Evolutionary conservation across 768 basidiomycete genomes (phyloP), one percentile per base, ranked within the genome.

Genomic region (Leccinellum luteum): DNA sequence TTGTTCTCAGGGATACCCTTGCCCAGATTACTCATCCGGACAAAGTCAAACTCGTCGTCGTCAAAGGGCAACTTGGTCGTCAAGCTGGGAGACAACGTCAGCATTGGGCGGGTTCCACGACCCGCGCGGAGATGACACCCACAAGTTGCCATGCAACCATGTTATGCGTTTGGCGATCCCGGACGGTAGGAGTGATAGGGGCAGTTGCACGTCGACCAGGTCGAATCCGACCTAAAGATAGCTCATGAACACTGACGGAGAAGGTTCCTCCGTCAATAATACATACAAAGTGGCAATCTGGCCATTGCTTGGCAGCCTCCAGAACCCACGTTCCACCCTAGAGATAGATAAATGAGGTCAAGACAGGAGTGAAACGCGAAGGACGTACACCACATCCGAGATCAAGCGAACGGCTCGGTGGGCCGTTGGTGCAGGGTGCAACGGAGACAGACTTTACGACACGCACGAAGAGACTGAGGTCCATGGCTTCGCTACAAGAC

Each of bases 131-230:
- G 45, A 53, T 28, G 48, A 21, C 23, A 68, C 81, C 66, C 69
- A 90, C 90, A 91, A 89, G 65, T 92, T 91, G 35, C 89, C 89
- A 63, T 90, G 85, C 23, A 80, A 75, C 89, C 89, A 92, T 63
- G 77, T 73, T 70, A 92, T 80, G 23, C 89, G 84, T 4, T 72
- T 69, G 8, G 83, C 81, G 25, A 87, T 64, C 1, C 76, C 75
- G 6, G 76, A 68, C 8, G 84, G 81, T 10, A 90, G 66, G 17
- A 82, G 56, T 25, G 75, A 74, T 34, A 79, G 71, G 23, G 87
- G 81, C 53, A 87, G 77, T 73, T 92, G 90, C 2, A 90, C 75
- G 60, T 90, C 85, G 41, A 90, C 85, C 48, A 92, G 76, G 71
- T 92, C 90, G 66, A 89, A 89, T 44, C 90, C 90, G 58, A 92